Percentiles rank a stretch among this genome's conserved stretches.
Evolutionary conservation across 106 monocot species (phyloP).

Genomic region (Chionographis japonica): DNA sequence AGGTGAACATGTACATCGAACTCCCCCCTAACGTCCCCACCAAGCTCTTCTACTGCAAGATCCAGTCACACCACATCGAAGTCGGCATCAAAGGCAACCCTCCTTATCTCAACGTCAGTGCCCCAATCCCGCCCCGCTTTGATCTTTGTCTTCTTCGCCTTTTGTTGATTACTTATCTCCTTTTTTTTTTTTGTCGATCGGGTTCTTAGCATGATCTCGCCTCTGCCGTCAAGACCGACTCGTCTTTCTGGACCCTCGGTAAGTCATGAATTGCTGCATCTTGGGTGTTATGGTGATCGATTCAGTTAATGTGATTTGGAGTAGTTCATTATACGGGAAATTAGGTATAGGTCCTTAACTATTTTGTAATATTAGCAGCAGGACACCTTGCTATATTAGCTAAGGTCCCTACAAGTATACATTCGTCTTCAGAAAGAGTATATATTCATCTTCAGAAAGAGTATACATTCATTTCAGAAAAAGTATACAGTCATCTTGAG

Average conservation of each 20-base stretch:
- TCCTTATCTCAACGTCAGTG: slow-evolving; percentile 76
- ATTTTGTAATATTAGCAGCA: too few species aligned
- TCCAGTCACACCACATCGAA: slow-evolving; percentile 71
- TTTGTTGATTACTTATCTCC: not conserved
- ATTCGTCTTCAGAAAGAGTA: too few species aligned
- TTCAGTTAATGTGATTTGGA: not conserved
- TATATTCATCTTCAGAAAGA: too few species aligned
- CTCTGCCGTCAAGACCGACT: slow-evolving; percentile 78
- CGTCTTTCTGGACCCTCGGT: slow-evolving; percentile 96
- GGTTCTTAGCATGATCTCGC: slow-evolving; percentile 68
- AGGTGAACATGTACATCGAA: slow-evolving; percentile 67
- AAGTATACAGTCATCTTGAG: too few species aligned
- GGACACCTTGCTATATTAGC: too few species aligned
- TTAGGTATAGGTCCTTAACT: too few species aligned
- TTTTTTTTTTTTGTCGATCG: not conserved
- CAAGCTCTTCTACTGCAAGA: slow-evolving; percentile 77
- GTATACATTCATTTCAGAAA: too few species aligned
- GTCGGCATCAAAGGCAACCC: slow-evolving; percentile 84
- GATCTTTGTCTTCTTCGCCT: not conserved
- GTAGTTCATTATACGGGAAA: not conserved
- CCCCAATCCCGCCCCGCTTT: not conserved
- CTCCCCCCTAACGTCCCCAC: slow-evolving; percentile 59
- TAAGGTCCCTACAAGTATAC: too few species aligned
- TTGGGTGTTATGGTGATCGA: too few species aligned
- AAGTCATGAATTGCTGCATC: not conserved